phyloP scores from a whole-genome alignment of 176 grass and related monocot species.

The Hsuehochloa calcarea region DNA sequence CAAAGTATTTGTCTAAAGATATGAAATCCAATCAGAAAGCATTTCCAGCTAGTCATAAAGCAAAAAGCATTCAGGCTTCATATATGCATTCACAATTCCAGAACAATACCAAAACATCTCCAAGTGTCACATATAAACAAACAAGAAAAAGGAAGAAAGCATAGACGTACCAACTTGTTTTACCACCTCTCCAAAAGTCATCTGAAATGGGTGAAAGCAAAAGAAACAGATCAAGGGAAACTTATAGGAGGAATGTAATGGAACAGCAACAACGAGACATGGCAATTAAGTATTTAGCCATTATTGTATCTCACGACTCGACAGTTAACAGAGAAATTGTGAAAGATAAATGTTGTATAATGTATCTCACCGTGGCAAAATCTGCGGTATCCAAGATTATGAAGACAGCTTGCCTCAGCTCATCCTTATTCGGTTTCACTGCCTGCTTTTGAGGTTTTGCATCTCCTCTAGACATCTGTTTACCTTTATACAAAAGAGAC shows the following conservation, averaged over 20 bases:
- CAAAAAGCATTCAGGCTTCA: conserved; percentile 5
- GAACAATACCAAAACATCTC: conserved; percentile 10
- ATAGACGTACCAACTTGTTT: conserved; percentile 54
- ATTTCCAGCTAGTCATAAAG: conserved; percentile 5
- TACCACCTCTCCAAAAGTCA: conserved; percentile 63
- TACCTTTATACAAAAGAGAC: conserved; percentile 38
- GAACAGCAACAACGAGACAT: not conserved
- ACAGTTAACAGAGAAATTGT: conserved; percentile 3
- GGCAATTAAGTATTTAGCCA: not conserved
- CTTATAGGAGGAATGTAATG: not conserved
- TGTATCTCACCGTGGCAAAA: conserved; percentile 42
- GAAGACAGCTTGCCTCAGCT: conserved; percentile 50
- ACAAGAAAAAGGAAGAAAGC: not conserved
- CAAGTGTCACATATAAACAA: conserved; percentile 2
- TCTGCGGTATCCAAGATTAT: conserved; percentile 51
- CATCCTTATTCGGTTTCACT: conserved; percentile 43
- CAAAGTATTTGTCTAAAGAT: conserved; percentile 58
- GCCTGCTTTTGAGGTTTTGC: conserved; percentile 21
- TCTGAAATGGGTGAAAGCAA: conserved; percentile 38
- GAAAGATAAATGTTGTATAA: not conserved
- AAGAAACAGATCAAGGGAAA: conserved; percentile 21
- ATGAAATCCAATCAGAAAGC: conserved; percentile 28
- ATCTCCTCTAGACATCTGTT: conserved; percentile 30
- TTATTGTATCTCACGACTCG: not conserved
- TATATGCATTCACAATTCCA: conserved; percentile 14